Base-by-base conservation (phyloP, 179 eudicot species). In the Beta lomatogona region DNA sequence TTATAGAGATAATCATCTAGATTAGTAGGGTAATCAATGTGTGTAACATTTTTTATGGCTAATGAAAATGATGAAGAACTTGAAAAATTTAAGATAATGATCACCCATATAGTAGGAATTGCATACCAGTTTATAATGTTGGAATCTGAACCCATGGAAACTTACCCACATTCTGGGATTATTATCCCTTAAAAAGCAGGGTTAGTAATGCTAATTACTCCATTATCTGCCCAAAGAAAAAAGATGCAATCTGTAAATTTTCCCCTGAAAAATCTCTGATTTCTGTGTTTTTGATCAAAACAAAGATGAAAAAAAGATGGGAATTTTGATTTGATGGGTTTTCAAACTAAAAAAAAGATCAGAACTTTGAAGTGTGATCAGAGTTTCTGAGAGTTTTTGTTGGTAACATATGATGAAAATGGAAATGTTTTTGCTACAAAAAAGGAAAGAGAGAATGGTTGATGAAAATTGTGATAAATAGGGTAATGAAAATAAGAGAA, bases 1-100 rank as follows among this genome's bases (percentile, higher is more conserved):
- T 75, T 82, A 14, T 80, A 88, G 59, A 95, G 41, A 75, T 71
- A 87, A 46, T 84, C 87, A 81, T 90, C 90, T 63, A 95, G 60
- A 2, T 88, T 81, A 48, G 22, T 57, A 64, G 76, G 71, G 52
- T 57, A 15, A 57, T 73, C 14, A 28, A 36, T 73, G 50, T 77
- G 50, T 77, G 50, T 36, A 72, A 53, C 9, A 46, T 60, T 74
- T 59, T 58, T 58, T 44, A 75, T 28, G 9, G 71, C 3, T 66
- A 48, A 22, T 4, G 84, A 81, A 58, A 67, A 81, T 78, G 84
- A 77, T 66, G 84, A 57, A 10, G 12, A 77, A 77, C 46, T 57
- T 36, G 82, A 81, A 5, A 64, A 58, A 52, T 74, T 75, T 50
- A 78, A 67, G 76, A 85, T 67, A 21, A 85, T 73, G 57, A 84